Conservation (phyloP, 2,329 filamentous ascomycete genomes). For the Conoideocrella luteorostrata region DNA sequence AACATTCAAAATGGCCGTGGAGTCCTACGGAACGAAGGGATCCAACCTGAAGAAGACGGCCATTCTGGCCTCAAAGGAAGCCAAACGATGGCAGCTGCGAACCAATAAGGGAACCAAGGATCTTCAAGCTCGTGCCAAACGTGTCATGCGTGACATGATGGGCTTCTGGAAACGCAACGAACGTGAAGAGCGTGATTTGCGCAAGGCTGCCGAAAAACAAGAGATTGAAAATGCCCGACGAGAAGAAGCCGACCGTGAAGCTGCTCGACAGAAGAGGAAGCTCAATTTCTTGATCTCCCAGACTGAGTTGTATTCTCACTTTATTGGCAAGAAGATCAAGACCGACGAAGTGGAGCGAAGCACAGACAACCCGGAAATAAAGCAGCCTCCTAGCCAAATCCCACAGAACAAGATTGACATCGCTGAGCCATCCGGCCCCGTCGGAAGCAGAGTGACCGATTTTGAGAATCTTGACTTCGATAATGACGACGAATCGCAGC, state of each 20-base stretch:
- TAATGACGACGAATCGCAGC: slow-evolving; percentile 77
- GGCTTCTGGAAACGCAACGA: slow-evolving; percentile 99
- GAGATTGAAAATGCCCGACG: slow-evolving; percentile 95
- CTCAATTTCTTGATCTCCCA: slow-evolving; percentile 99
- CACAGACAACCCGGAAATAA: slow-evolving; percentile 72
- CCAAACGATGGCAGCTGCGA: slow-evolving; percentile 90
- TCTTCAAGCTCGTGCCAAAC: slow-evolving; percentile 91
- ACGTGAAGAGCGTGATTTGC: slow-evolving; percentile 88
- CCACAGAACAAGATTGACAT: slow-evolving; percentile 41
- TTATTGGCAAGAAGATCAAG: slow-evolving; percentile 99
- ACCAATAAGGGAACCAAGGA: slow-evolving; percentile 99
- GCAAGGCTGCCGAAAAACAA: slow-evolving; percentile 89
- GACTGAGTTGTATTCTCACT: slow-evolving; percentile 97
- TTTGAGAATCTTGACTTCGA: slow-evolving; percentile 96
- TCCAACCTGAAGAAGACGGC: slow-evolving; percentile 98
- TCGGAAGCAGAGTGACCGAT: slow-evolving; percentile 72
- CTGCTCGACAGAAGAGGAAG: slow-evolving; percentile 94
- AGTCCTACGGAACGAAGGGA: slow-evolving; percentile 77
- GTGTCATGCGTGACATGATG: slow-evolving; percentile 99
- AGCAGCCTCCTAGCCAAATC: slow-evolving; percentile 40
- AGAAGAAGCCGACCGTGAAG: slow-evolving; percentile 94
- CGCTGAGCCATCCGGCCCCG: slow-evolving; percentile 45
- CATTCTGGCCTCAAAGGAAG: slow-evolving; percentile 93
- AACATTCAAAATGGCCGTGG: slow-evolving; percentile 79
- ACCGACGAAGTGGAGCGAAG: slow-evolving; percentile 90